Evolutionary conservation across 768 basidiomycete species (phyloP).

Genomic region (Calocybe gangraenosa): DNA sequence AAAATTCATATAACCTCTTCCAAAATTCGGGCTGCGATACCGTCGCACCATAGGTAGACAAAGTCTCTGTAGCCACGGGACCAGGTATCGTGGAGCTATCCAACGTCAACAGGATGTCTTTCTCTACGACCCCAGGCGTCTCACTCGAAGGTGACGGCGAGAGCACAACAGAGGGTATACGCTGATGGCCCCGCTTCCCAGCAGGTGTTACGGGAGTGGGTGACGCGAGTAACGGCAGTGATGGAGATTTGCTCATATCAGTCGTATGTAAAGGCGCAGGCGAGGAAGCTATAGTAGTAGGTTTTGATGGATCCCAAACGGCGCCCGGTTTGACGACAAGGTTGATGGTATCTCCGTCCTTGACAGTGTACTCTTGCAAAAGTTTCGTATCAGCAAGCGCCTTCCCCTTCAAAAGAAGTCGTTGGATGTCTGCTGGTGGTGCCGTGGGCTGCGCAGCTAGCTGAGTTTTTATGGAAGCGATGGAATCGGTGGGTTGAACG

Average conservation of each 20-base stretch:
- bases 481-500: constrained; percentile 77
- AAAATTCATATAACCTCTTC: constrained; percentile 61
- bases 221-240: constrained; percentile 6
- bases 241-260: neutral
- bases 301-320: constrained; percentile 54
- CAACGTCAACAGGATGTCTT: constrained; percentile 67
- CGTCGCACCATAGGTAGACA: constrained; percentile 59
- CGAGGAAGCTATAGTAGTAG: constrained; percentile 21
- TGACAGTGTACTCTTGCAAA: constrained; percentile 84
- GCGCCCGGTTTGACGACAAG: constrained; percentile 81
- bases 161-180: constrained; percentile 75
- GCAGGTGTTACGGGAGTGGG: constrained; percentile 25
- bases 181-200: constrained; percentile 42
- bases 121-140: constrained; percentile 30
- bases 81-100: constrained; percentile 41
- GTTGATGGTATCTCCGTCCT: constrained; percentile 78
- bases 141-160: constrained; percentile 68
- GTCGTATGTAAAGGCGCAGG: constrained; percentile 16
- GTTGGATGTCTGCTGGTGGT: constrained; percentile 76
- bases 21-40: constrained; percentile 82
- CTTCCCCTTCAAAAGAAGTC: constrained; percentile 92
- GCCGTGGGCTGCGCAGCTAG: constrained; percentile 65
- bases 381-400: constrained; percentile 86
- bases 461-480: constrained; percentile 73
- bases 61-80: constrained; percentile 37